These are phyloP conservation scores for Macrocybe gigantea DNA, from an alignment of 768 basidiomycete genomes.

Conservation along the genomic window DNA sequence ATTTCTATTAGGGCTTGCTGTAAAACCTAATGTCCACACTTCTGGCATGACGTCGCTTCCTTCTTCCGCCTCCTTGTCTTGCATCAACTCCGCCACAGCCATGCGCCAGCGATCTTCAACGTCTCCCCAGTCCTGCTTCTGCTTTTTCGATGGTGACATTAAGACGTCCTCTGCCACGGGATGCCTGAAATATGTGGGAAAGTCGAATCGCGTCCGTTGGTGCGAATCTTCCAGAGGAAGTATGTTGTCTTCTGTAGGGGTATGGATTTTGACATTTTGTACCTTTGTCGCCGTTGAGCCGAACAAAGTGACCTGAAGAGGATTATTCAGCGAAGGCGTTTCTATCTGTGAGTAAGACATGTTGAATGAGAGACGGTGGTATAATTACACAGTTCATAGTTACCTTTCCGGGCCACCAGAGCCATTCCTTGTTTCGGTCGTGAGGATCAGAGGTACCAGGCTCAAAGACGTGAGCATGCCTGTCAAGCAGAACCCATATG, in stretches of 20 bases:
- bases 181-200: conserved; percentile 24
- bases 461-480: conserved; percentile 26
- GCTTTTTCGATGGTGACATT: conserved; percentile 41
- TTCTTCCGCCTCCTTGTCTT: conserved; percentile 33
- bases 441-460: conserved; percentile 17
- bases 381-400: conserved; percentile 12
- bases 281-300: conserved; percentile 15
- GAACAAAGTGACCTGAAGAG: conserved; percentile 21
- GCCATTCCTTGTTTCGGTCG: conserved; percentile 16
- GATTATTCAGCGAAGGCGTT: conserved; percentile 9
- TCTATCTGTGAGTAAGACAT: conserved; percentile 12
- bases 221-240: conserved; percentile 22
- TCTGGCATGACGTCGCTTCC: conserved; percentile 43
- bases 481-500: conserved; percentile 51
- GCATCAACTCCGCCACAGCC: conserved; percentile 42
- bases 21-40: conserved; percentile 16
- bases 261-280: conserved; percentile 24
- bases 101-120: conserved; percentile 37
- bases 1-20: too few relatives aligned
- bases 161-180: conserved; percentile 3
- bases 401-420: conserved; percentile 77
- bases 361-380: conserved; percentile 1
- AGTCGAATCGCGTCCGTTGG: conserved; percentile 37
- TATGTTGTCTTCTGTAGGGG: conserved; percentile 34
- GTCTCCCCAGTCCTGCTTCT: conserved; percentile 26